These are phyloP conservation scores for Rhodosporidiobolus sp. DNA, from an alignment of 768 basidiomycete species.

Conservation along the genomic window DNA sequence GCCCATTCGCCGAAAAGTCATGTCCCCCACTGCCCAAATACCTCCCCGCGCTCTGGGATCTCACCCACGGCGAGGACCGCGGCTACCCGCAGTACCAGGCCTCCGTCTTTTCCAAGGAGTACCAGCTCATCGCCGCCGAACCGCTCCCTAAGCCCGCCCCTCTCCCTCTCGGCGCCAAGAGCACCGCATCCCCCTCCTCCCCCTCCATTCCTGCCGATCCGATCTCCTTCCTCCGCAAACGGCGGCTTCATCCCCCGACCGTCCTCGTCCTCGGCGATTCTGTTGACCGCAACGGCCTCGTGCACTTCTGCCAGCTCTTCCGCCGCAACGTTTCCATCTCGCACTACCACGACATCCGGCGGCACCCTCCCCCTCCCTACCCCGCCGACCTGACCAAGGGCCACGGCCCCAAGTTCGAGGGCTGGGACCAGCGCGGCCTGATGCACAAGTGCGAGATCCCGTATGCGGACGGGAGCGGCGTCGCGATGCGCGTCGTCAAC, in stretches of 20 bases:
- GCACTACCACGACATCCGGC: conserved; percentile 31
- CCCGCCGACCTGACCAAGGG: conserved; percentile 23
- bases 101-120: conserved; percentile 24
- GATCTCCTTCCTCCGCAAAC: conserved; percentile 31
- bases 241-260: conserved; percentile 20
- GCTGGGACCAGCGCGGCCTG: conserved; percentile 39
- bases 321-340: conserved; percentile 34
- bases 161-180: background rate
- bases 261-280: conserved; percentile 39
- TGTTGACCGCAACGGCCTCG: conserved; percentile 40
- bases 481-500: conserved; percentile 35
- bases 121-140: conserved; percentile 25
- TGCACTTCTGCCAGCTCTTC: conserved; percentile 40
- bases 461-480: conserved; percentile 7
- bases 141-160: background rate
- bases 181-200: background rate
- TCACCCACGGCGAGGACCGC: conserved; percentile 20
- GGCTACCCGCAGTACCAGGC: conserved; percentile 12
- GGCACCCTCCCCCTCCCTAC: conserved; percentile 22
- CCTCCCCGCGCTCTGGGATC: conserved; percentile 36
- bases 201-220: conserved; percentile 6
- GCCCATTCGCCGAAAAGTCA: conserved; percentile 5
- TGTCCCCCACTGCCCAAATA: conserved; percentile 32
- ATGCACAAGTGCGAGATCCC: conserved; percentile 39
- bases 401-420: conserved; percentile 34